Conservation (phyloP, 2,329 filamentous ascomycete species). For the Ophiostoma perfectum region DNA sequence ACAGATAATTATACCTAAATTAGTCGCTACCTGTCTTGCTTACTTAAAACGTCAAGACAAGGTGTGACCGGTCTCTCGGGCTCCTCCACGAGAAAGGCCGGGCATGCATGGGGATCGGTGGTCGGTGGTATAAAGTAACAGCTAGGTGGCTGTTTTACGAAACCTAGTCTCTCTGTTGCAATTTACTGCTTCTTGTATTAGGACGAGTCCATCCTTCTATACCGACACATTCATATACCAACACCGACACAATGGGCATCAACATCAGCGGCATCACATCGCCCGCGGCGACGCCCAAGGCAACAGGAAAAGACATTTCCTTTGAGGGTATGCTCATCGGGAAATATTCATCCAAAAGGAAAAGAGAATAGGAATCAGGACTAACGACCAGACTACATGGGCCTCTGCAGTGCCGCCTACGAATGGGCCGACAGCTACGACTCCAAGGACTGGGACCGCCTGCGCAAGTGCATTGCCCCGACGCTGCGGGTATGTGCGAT, state of each 20-base stretch:
- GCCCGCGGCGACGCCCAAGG: constrained; percentile 6
- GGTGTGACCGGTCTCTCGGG: constrained; percentile 22
- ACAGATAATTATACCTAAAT: background rate
- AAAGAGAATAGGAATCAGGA: background rate
- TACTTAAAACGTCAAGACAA: background rate
- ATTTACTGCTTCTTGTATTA: background rate
- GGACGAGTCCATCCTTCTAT: background rate
- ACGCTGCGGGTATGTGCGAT: constrained; percentile 43
- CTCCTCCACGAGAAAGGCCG: constrained; percentile 20
- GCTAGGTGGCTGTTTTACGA: background rate
- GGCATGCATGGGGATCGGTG: background rate
- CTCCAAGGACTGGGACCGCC: constrained; percentile 59
- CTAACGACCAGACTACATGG: constrained; percentile 43
- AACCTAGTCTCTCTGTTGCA: background rate
- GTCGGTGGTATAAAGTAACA: background rate
- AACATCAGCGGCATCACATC: constrained; percentile 20
- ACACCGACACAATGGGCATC: constrained; percentile 21
- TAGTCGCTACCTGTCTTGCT: background rate
- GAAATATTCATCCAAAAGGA: background rate
- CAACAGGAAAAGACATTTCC: constrained; percentile 19
- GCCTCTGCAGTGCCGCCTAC: constrained; percentile 46
- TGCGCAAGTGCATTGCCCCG: constrained; percentile 57
- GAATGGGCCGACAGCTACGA: constrained; percentile 64
- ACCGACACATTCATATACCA: background rate
- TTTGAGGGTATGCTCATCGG: constrained; percentile 23